Evolutionary conservation across 139 green algal genomes (phyloP).

Genomic region (Eudorina sp.): DNA sequence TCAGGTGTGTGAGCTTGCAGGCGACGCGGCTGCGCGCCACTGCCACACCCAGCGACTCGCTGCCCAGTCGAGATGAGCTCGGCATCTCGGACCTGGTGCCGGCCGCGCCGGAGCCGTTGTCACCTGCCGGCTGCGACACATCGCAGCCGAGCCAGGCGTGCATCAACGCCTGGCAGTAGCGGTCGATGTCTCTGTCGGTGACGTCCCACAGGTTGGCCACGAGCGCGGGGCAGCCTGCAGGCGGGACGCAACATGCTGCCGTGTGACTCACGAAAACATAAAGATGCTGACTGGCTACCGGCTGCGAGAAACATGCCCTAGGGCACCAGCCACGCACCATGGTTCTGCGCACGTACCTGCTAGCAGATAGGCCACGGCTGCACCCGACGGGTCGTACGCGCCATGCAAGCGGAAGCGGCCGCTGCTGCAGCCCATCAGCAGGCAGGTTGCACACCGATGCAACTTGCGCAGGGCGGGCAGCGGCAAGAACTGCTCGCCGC

Average conservation of each 20-base stretch:
- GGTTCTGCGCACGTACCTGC: slow-evolving; percentile 81
- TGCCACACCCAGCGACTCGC: slow-evolving; percentile 50
- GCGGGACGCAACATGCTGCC: neutral
- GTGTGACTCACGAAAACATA: too few relatives aligned
- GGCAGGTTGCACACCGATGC: slow-evolving; percentile 66
- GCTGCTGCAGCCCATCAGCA: slow-evolving; percentile 96
- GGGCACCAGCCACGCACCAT: too few relatives aligned
- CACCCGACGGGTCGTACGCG: slow-evolving; percentile 79
- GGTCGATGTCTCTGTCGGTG: slow-evolving; percentile 96
- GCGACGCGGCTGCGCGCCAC: slow-evolving; percentile 65
- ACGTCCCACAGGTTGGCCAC: slow-evolving; percentile 97
- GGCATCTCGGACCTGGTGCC: neutral
- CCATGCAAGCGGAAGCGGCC: slow-evolving; percentile 71
- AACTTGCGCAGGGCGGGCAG: slow-evolving; percentile 72
- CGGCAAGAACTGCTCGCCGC: slow-evolving; percentile 87
- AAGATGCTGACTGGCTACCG: too few relatives aligned
- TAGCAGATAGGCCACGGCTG: slow-evolving; percentile 83
- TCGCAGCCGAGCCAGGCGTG: slow-evolving; percentile 68
- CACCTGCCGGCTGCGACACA: neutral
- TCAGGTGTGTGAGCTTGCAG: slow-evolving; percentile 87
- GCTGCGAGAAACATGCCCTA: too few relatives aligned
- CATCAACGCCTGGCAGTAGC: slow-evolving; percentile 82
- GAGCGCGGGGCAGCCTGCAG: slow-evolving; percentile 80
- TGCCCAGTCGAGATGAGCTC: slow-evolving; percentile 64
- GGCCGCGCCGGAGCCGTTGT: neutral